Evolutionary conservation across 1,284 basidiomycete species (phyloP).

Genomic region (Boletus semigastroideus): DNA sequence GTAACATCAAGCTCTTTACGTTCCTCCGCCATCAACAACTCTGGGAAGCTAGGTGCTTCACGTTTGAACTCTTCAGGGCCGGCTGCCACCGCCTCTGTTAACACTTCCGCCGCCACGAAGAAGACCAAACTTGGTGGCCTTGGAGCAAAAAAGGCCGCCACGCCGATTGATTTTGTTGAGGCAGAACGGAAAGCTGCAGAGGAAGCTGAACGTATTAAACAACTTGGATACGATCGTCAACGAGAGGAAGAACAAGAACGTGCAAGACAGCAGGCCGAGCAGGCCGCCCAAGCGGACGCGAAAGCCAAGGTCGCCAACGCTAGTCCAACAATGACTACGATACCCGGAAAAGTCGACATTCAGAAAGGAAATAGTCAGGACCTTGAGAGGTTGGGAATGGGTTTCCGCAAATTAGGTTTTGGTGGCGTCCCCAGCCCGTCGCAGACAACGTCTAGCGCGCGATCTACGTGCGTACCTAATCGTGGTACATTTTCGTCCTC

Average conservation of each 20-base stretch:
- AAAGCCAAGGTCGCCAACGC: conserved; percentile 37
- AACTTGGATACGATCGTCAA: conserved; percentile 85
- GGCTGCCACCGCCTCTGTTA: conserved; percentile 31
- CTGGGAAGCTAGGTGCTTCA: conserved; percentile 50
- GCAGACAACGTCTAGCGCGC: conserved; percentile 43
- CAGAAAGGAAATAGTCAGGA: conserved; percentile 40
- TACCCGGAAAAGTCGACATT: conserved; percentile 32
- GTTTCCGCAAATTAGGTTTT: conserved; percentile 85
- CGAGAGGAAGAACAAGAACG: conserved; percentile 74
- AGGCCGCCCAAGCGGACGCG: conserved; percentile 41
- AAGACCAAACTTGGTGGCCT: conserved; percentile 80
- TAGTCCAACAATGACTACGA: conserved; percentile 23
- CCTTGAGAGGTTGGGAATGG: conserved; percentile 71
- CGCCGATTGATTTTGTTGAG: conserved; percentile 87
- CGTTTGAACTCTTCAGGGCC: conserved; percentile 54
- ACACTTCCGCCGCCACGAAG: conserved; percentile 43
- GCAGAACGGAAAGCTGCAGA: conserved; percentile 85
- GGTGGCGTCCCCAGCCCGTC: conserved; percentile 71
- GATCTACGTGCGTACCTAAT: conserved; percentile 44
- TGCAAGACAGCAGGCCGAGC: conserved; percentile 53
- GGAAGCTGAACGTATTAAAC: conserved; percentile 86
- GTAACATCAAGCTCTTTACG: conserved; percentile 62
- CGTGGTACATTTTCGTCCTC: not conserved
- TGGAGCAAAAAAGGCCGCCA: conserved; percentile 80
- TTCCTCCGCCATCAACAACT: conserved; percentile 38